Base-by-base conservation (phyloP, 495 filamentous ascomycete species). In the Lineolata rhizophorae region DNA sequence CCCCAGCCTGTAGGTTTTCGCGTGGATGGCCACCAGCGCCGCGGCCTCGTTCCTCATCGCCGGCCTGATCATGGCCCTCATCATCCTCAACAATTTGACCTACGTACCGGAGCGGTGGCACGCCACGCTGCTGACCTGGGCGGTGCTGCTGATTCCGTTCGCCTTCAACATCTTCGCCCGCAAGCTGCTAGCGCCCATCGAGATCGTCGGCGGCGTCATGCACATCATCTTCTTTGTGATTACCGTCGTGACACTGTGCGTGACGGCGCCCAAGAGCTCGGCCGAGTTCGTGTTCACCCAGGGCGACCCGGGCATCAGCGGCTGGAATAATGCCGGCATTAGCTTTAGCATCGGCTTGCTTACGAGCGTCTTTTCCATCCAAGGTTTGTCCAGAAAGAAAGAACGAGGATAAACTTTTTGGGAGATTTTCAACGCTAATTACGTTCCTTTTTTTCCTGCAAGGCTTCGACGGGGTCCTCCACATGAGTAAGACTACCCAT, bases 21-120 rank as follows among this genome's bases (percentile, higher is more conserved):
- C 27, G 27, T 30, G 27, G 27, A 30, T 30, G 8, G 14, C 14
- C 16, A 30, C 5, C 27, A 8, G 27, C 27, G 27, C 27, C 27
- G 10, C 5, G 6, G 5, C 27, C 8, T 14, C 27, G 10, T 8
- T 6, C 27, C 8, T 17, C 16, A 12, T 30, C 9, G 6, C 10
- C 10, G 16, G 8, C 9, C 8, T 39, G n/a, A 33, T 46, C 18
- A 37, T 41, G 28, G 49, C 41, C 9, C 27, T 48, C 9, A 31
- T 46, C 31, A 33, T 24, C 20, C 24, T 52, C 14, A 50, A 49
- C 5, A 30, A 36, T 19, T 35, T 44, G 1, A 9, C 6, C 4
- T 35, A 30, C 22, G 22, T 4, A n/a, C 22, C 19, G 5, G 30
- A 29, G n/a, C 5, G 22, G 5, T 35, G 32, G 32, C 32, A 35